Evolutionary conservation across 305 asterid species (phyloP).

Genomic region (Rubia balearica): DNA sequence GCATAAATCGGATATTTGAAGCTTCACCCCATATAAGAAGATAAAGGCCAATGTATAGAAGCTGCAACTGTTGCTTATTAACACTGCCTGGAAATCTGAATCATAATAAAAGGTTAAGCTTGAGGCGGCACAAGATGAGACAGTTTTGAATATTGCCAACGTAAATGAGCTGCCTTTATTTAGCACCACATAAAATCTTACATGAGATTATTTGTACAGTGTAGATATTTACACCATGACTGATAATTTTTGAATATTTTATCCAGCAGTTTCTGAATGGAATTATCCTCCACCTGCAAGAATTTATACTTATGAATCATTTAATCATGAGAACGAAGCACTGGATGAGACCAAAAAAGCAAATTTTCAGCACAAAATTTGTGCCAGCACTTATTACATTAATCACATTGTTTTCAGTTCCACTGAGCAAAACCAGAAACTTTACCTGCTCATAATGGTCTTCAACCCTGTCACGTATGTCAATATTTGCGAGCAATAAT

Average conservation of each 20-base stretch:
- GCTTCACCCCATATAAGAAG: conserved; percentile 99
- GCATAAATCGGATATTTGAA: conserved; percentile 97
- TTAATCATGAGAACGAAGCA: conserved; percentile 19
- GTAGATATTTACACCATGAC: conserved; percentile 92
- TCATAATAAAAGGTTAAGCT: conserved; percentile 13
- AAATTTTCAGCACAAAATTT: conserved; percentile 6
- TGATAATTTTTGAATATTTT: conserved; percentile 73
- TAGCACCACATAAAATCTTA: conserved; percentile 37
- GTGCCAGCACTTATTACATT: neutral
- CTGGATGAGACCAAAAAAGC: conserved; percentile 9
- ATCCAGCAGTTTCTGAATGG: conserved; percentile 56
- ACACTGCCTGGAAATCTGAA: conserved; percentile 53
- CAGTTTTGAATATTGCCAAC: neutral
- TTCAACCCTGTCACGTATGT: conserved; percentile 54
- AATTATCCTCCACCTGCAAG: conserved; percentile 61
- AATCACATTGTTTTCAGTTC: neutral
- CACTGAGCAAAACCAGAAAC: conserved; percentile 18
- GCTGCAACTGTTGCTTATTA: conserved; percentile 75
- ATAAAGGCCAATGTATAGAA: conserved; percentile 91
- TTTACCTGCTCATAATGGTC: conserved; percentile 54
- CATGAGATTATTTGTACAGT: conserved; percentile 51
- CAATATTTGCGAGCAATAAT: conserved; percentile 92
- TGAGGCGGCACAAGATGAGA: conserved; percentile 7
- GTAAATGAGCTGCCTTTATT: neutral
- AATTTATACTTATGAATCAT: conserved; percentile 15